Conservation (phyloP, 345 rosid genomes). For the Lumnitzera racemosa region DNA sequence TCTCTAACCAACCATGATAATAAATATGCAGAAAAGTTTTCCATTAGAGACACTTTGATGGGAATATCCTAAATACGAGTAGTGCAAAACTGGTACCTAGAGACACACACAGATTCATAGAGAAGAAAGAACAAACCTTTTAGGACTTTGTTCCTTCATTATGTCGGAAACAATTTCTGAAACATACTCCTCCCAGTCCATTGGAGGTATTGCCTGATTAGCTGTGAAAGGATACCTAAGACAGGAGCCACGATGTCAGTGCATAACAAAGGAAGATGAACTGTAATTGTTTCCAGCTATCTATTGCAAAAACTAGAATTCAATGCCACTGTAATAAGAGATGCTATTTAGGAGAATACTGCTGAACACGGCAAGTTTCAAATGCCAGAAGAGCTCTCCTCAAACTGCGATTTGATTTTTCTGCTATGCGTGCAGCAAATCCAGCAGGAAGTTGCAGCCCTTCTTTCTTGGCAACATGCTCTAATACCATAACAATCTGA, state of each 20-base stretch:
- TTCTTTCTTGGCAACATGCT: constrained; percentile 81
- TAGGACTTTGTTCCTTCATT: constrained; percentile 96
- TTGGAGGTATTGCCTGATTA: constrained; percentile 73
- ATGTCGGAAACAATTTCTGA: constrained; percentile 77
- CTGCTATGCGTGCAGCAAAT: constrained; percentile 77
- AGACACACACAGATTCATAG: background rate
- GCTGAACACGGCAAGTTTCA: constrained; percentile 85
- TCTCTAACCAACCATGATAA: no score
- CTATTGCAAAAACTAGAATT: background rate
- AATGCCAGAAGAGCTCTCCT: constrained; percentile 80
- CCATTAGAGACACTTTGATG: no score
- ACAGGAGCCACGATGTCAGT: constrained; percentile 6
- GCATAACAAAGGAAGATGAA: background rate
- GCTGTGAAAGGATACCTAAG: constrained; percentile 62
- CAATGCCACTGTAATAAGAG: constrained; percentile 1
- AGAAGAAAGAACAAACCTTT: constrained; percentile 32
- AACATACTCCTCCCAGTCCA: constrained; percentile 98
- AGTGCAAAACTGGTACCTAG: no score
- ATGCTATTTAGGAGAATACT: constrained; percentile 35
- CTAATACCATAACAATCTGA: constrained; percentile 75
- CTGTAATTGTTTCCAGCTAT: background rate
- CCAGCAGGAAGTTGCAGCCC: constrained; percentile 72
- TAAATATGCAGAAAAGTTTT: no score
- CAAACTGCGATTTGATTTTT: constrained; percentile 78
- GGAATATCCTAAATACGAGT: no score